Evolutionary conservation across 116 monocot genomes (phyloP), one percentile per base, ranked within the genome.

Genomic region (Thalassia testudinum): DNA sequence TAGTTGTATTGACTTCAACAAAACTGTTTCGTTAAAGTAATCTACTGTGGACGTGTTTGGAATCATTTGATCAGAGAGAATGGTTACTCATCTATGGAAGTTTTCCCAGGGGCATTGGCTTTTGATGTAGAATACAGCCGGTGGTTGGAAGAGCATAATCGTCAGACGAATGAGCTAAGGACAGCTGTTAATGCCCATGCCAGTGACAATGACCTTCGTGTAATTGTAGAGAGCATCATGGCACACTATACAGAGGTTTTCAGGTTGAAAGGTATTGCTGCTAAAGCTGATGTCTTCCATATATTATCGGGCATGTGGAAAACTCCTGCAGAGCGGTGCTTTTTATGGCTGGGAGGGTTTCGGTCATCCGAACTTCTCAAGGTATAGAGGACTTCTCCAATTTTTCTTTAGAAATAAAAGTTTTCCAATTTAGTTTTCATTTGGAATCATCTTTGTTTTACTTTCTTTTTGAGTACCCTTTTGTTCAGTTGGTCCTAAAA

Each of bases 251-350:
- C 84, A 57, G 93, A 95, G 1, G 81, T 87, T 42, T 95, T 95
- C 56, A 81, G 61, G 65, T 74, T 81, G 37, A 88, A 95, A 57
- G 62, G 78, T 37, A 52, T 67, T 59, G 88, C 88, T 53, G 84
- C 88, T 6, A 95, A 95, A 63, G 70, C 81, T 19, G 93, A 95
- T 70, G 79, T 95, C 23, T 95, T 95, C 70, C 88, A 95, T 65
- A 76, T 95, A 44, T 66, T 95, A 29, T 95, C 93, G 6, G 93
- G 93, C 51, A 95, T 95, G 93, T 95, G 93, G 93, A 87, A 87
- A 59, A 95, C 84, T 24, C 93, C 85, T 47, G 95, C 95, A 44
- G 95, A 95, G 53, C 72, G 95, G 60, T 95, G 95, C 71, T 95
- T 95, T 45, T 49, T 95, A 19, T 95, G 95, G 95, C 78, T 95